phyloP scores from a whole-genome alignment of 2,329 filamentous ascomycete species.

The Escovopsis weberi region DNA sequence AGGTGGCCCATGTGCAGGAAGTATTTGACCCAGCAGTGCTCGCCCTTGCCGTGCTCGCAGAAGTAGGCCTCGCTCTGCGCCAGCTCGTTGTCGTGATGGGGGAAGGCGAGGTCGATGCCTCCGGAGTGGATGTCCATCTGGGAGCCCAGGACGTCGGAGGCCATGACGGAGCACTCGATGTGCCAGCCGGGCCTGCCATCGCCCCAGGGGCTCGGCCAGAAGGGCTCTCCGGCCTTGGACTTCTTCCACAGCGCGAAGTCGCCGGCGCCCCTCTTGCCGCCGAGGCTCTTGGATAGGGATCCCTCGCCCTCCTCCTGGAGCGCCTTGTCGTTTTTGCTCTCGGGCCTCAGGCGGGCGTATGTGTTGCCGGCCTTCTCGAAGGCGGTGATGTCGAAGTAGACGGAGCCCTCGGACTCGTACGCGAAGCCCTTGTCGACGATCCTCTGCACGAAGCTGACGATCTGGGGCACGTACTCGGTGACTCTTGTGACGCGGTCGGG shows the following conservation, averaged over 20 bases:
- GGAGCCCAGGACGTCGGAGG: constrained; percentile 69
- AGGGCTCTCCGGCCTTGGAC: constrained; percentile 81
- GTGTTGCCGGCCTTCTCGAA: constrained; percentile 76
- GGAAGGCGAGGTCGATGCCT: constrained; percentile 81
- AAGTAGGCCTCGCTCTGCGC: constrained; percentile 87
- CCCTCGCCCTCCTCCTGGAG: constrained; percentile 84
- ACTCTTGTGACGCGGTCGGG: constrained; percentile 76
- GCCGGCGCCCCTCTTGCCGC: constrained; percentile 57
- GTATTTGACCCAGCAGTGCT: constrained; percentile 81
- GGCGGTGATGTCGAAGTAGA: constrained; percentile 83
- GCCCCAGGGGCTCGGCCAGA: constrained; percentile 81
- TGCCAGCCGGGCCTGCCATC: constrained; percentile 86
- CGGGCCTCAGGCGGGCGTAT: constrained; percentile 75
- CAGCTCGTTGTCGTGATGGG: constrained; percentile 86
- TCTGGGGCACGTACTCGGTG: constrained; percentile 83
- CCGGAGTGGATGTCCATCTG: constrained; percentile 89
- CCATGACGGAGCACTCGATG: constrained; percentile 95
- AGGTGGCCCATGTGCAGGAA: constrained; percentile 93
- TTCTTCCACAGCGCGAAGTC: constrained; percentile 94
- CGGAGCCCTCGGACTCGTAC: constrained; percentile 68
- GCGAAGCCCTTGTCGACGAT: constrained; percentile 78
- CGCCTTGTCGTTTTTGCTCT: constrained; percentile 70
- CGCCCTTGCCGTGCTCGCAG: constrained; percentile 31
- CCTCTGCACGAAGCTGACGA: constrained; percentile 69
- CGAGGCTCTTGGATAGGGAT: constrained; percentile 48